Evolutionary conservation across 2,329 filamentous ascomycete genomes (phyloP), one percentile per base, ranked within the genome.

Genomic region (Mollisia scopiformis): DNA sequence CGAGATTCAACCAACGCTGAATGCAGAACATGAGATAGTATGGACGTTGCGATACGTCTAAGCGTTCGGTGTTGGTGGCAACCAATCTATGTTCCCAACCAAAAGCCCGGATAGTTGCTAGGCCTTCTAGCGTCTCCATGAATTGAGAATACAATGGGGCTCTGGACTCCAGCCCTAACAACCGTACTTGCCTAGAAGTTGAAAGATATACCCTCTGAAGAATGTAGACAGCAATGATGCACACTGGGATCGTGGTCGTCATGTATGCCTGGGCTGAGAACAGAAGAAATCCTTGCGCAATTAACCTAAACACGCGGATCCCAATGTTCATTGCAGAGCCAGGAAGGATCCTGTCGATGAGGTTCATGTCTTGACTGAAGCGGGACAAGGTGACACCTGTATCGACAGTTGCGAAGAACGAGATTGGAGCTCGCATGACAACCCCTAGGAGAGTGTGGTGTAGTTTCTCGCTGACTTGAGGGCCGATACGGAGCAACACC

Each of bases 21-120:
- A 85, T 78, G 43, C 80, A 79, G 59, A 79, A 82, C 11, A 87
- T 74, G 0, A 86, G 75, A 64, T 88, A 88, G 57, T 82, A 84
- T 0, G 84, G 84, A 25, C 76, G 74, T 66, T 88, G 85, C 0
- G 84, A 84, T 6, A 72, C 71, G 59, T 87, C 82, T 1, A 88
- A 72, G 0, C 83, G 75, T 41, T 46, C 25, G 2, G 55, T 37
- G 57, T 82, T 84, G 59, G 77, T 77, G 30, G 76, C 66, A 14
- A 79, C 73, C 55, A 78, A 75, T 6, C 72, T 68, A 2, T 72
- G 25, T 41, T 50, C 30, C 61, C 80, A 82, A 13, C 77, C 75
- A 62, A 80, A 81, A 5, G 79, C 78, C 27, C 79, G 73, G 3
- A 82, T 68, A 10, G 57, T 16, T 28, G 78, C 80, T 1, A 73